Conservation (phyloP, 305 asterid species). For the Solanum hybrid region DNA sequence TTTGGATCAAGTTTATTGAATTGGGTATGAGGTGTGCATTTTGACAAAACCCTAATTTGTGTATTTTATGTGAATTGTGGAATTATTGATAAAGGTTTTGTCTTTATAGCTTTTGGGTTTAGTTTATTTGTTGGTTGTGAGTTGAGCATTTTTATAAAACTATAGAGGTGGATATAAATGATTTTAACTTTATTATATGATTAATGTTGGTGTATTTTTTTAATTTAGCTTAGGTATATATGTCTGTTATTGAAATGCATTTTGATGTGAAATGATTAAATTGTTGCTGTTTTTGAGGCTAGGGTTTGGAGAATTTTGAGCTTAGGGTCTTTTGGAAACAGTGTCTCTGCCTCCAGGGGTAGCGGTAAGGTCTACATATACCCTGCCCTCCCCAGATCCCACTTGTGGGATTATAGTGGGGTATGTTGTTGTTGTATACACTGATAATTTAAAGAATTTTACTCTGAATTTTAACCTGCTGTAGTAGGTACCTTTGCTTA, state of each 20-base stretch:
- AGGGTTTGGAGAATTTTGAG: not conserved
- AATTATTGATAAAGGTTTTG: not conserved
- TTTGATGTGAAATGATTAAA: not conserved
- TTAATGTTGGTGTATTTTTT: not conserved
- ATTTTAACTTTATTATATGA: not conserved
- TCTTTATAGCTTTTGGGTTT: not conserved
- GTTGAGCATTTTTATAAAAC: not conserved
- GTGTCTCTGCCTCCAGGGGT: not conserved
- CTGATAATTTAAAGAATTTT: not conserved
- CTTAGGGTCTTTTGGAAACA: not conserved
- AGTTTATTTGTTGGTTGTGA: not conserved
- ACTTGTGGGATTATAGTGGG: not conserved
- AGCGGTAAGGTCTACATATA: not conserved
- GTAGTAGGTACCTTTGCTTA: not conserved
- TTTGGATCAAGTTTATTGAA: not conserved
- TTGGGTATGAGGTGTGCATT: not conserved
- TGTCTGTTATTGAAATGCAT: not conserved
- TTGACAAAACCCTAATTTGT: not conserved
- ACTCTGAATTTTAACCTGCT: not conserved
- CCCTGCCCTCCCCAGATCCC: not conserved
- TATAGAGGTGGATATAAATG: not conserved
- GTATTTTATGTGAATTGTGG: constrained; percentile 2
- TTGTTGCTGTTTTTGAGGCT: not conserved
- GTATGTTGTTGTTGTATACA: not conserved
- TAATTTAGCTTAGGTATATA: not conserved